Conservation (phyloP, 2,329 filamentous ascomycete genomes). For the Niveomyces coronatus region DNA sequence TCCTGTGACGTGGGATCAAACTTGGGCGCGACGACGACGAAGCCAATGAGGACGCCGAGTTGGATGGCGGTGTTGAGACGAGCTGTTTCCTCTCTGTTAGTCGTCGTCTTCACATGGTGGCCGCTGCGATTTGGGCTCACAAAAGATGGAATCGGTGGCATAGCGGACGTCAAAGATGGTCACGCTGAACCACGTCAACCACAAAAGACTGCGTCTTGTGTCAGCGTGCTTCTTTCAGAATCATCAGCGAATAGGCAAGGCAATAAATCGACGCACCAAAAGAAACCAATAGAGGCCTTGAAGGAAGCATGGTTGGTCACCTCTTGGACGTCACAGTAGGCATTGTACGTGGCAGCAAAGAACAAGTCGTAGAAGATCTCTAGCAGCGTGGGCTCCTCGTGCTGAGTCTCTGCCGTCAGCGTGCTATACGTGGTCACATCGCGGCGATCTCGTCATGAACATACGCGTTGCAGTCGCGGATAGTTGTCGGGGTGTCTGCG, state of each 20-base stretch:
- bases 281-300: slow-evolving; percentile 26
- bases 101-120: not conserved
- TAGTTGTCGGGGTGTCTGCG: slow-evolving; percentile 7
- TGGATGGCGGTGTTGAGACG: slow-evolving; percentile 48
- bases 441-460: not conserved
- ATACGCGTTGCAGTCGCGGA: slow-evolving; percentile 7
- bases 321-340: slow-evolving; percentile 33
- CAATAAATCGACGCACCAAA: slow-evolving; percentile 15
- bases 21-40: slow-evolving; percentile 47
- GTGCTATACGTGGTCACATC: not conserved
- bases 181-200: slow-evolving; percentile 59
- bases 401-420: slow-evolving; percentile 4
- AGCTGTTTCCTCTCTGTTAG: slow-evolving; percentile 24
- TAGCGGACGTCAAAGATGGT: slow-evolving; percentile 57
- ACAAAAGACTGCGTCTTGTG: slow-evolving; percentile 36
- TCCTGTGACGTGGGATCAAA: slow-evolving; percentile 31
- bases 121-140: slow-evolving; percentile 12
- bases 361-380: slow-evolving; percentile 31
- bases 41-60: slow-evolving; percentile 54
- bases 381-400: slow-evolving; percentile 26
- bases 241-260: too few relatives aligned
- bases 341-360: slow-evolving; percentile 50
- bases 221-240: not conserved
- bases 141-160: slow-evolving; percentile 52
- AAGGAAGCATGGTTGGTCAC: slow-evolving; percentile 23